A percentile compares a stretch with the other conserved stretches of the same genome.
Evolutionary conservation across 2,329 filamentous ascomycete species (phyloP).

Genomic region (Colletotrichum ledebouriae): DNA sequence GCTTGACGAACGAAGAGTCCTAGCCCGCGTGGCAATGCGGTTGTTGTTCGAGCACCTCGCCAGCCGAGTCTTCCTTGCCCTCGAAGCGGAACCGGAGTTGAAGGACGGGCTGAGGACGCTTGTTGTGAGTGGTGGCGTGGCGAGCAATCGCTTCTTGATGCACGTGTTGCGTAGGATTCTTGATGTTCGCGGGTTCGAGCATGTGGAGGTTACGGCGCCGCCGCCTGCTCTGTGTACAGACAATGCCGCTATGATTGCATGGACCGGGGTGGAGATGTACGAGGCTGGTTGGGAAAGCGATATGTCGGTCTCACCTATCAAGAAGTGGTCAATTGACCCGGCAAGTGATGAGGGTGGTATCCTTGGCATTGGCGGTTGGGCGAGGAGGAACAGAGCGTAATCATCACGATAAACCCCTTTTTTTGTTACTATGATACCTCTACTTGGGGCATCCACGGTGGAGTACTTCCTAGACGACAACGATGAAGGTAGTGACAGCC

Average conservation of each 20-base stretch:
- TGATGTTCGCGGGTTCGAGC: conserved; percentile 73
- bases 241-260: conserved; percentile 98
- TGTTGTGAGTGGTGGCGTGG: conserved; percentile 91
- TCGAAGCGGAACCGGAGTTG: conserved; percentile 57
- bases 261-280: conserved; percentile 94
- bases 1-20: conserved; percentile 71
- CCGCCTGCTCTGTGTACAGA: conserved; percentile 86
- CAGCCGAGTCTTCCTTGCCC: conserved; percentile 77
- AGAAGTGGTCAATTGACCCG: conserved; percentile 82
- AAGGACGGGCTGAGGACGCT: conserved; percentile 66
- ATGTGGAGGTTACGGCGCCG: conserved; percentile 78
- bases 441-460: no score
- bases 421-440: no score
- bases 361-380: conserved; percentile 68
- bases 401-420: conserved; percentile 28
- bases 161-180: conserved; percentile 72
- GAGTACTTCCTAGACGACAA: no score
- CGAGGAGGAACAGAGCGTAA: conserved; percentile 45
- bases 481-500: no score
- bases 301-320: conserved; percentile 69
- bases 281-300: conserved; percentile 78
- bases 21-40: conserved; percentile 83
- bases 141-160: conserved; percentile 84
- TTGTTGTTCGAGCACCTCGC: conserved; percentile 90
- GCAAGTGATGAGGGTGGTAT: conserved; percentile 74